Base-by-base conservation (phyloP, 306 rosid genomes). In the Arachis hypogaea region DNA sequence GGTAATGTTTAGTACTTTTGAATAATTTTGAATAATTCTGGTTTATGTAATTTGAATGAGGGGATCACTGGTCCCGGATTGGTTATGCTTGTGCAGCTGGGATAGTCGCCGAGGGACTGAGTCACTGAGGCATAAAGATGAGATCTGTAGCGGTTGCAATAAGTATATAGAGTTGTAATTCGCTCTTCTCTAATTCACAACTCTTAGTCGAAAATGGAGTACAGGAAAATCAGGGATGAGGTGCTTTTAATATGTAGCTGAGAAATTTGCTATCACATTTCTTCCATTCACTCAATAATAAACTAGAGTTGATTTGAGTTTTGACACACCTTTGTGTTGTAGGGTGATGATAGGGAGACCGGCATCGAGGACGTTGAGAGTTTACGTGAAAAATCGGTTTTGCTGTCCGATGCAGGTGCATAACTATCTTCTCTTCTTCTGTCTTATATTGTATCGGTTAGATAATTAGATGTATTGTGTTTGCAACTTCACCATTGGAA, bases 171-270 rank as follows among this genome's bases (percentile, higher is more conserved):
- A 29, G 63, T 29, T 58, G 9, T 42, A 58, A 29, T 40, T 29
- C 41, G 28, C 2, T 58, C 1, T 29, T 51, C 58, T 5, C 16
- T 11, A 11, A 49, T 49, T 14, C 16, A 11, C 29, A 14, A 14
- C 58, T 52, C 28, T 3, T 1, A 52, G 22, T n/a, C 58, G 16
- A 50, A 38, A 75, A 92, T 92, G 96, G 98, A 92, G 85, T 92
- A 92, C 82, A 69, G 93, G 71, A 92, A 90, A 83, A 86, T 89
- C 84, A 92, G 90, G 77, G 90, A 84, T 57, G 85, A 90, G 92
- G 98, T 86, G 69, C 16, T 46, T 79, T 64, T 28, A 30, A 28
- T 40, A 22, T 22, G 18, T 29, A 72, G 50, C 9, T 29, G 14
- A 18, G 18, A 42, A 46, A 3, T 18, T 51, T 11, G 6, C 40